Evolutionary conservation across 208 protist genomes (phyloP).

Genomic region (Leishmania tropica): DNA sequence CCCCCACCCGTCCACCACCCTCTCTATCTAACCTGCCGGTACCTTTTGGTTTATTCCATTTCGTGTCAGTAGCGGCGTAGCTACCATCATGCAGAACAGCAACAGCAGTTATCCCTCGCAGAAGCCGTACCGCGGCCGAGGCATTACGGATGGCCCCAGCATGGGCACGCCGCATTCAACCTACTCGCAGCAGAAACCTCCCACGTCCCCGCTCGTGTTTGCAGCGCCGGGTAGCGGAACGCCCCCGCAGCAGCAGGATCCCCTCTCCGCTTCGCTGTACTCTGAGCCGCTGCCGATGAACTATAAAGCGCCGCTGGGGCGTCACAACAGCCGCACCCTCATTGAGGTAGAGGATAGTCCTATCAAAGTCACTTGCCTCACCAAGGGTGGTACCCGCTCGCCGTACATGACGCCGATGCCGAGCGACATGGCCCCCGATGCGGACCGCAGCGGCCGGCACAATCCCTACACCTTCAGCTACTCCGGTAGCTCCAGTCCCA

Average conservation of each 20-base stretch:
- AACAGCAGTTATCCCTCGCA: not conserved
- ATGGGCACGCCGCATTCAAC: not conserved
- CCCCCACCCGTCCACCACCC: no score
- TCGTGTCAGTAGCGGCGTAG: not conserved
- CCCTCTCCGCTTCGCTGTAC: constrained; percentile 24
- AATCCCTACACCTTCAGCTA: constrained; percentile 51
- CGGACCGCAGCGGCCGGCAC: constrained; percentile 23
- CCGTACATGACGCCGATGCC: constrained; percentile 42
- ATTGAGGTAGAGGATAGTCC: constrained; percentile 56
- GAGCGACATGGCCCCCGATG: constrained; percentile 24
- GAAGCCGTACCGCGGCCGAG: not conserved
- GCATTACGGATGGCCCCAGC: not conserved
- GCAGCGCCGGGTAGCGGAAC: constrained; percentile 29
- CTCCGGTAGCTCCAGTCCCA: constrained; percentile 50
- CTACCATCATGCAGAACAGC: constrained; percentile 11
- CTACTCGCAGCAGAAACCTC: constrained; percentile 10
- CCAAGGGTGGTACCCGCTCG: constrained; percentile 41
- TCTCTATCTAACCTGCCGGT: no score
- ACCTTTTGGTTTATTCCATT: not conserved
- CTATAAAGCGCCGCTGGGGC: constrained; percentile 30
- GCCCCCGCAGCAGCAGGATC: constrained; percentile 26
- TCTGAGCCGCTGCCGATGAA: constrained; percentile 42
- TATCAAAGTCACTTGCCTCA: constrained; percentile 55
- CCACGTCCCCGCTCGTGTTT: constrained; percentile 47
- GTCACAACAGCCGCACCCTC: constrained; percentile 37